Evolutionary conservation across 192 early-diverging fungal species (phyloP).

Genomic region (Chytriomyces sp.): DNA sequence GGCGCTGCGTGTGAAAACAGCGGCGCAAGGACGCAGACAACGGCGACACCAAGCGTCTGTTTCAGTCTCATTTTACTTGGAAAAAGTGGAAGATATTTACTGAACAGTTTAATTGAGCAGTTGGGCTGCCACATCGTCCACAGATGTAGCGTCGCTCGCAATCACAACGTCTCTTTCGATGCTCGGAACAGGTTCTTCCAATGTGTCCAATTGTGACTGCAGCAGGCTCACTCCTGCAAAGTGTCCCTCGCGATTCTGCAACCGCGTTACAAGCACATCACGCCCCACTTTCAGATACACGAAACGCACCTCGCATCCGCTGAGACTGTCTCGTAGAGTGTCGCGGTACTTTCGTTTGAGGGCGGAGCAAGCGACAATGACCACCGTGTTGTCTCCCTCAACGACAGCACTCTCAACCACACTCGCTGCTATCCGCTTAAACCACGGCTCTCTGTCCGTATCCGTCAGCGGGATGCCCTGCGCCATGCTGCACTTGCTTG

Average conservation of each 20-base stretch:
- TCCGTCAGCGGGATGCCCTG: conserved; percentile 28
- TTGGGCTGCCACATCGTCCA: too few species aligned
- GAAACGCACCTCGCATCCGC: not conserved
- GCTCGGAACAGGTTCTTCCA: conserved; percentile 4
- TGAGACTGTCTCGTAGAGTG: not conserved
- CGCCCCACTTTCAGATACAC: not conserved
- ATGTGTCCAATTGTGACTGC: conserved; percentile 11
- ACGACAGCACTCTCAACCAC: not conserved
- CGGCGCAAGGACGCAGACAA: not conserved
- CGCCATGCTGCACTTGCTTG: conserved; percentile 32
- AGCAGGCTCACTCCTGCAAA: conserved; percentile 8
- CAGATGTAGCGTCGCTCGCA: not conserved
- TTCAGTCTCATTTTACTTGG: too few species aligned
- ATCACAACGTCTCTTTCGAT: conserved; percentile 1
- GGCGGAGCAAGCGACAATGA: conserved; percentile 26
- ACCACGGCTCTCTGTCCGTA: conserved; percentile 26
- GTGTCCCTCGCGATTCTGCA: conserved; percentile 9
- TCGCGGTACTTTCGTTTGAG: conserved; percentile 16
- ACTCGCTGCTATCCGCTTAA: not conserved
- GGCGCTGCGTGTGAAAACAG: not conserved
- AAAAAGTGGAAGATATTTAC: too few species aligned
- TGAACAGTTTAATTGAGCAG: not conserved
- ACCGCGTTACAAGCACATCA: not conserved
- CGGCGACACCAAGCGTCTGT: not conserved
- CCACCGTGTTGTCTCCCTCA: not conserved